Evolutionary conservation across 148 eudicot species (phyloP).

Genomic region (Rhododendron simsii): DNA sequence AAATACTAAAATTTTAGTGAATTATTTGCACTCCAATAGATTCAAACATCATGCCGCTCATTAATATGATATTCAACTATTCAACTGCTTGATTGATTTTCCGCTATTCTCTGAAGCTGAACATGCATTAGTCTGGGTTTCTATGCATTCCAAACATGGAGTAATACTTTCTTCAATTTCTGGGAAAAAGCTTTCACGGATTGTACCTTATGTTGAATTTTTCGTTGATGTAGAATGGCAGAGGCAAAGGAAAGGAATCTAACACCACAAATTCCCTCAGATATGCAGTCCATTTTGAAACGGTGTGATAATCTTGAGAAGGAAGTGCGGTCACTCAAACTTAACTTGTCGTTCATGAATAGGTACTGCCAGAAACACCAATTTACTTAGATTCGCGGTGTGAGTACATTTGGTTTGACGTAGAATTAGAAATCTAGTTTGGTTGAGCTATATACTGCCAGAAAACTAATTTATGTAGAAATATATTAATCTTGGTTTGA

Average conservation of each 20-base stretch:
- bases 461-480: neutral
- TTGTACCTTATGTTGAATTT: neutral
- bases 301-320: constrained; percentile 59
- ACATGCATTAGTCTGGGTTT: neutral
- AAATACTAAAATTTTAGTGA: neutral
- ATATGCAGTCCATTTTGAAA: constrained; percentile 44
- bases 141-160: neutral
- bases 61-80: neutral
- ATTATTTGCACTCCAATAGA: neutral
- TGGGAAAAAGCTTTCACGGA: neutral
- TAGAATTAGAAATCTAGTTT: neutral
- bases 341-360: constrained; percentile 54
- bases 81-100: neutral
- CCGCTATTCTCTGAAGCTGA: neutral
- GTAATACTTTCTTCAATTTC: neutral
- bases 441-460: neutral
- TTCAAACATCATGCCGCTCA: neutral
- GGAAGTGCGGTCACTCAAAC: constrained; percentile 60
- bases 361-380: constrained; percentile 22
- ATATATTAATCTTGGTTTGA: neutral
- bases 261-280: constrained; percentile 42
- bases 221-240: constrained; percentile 40
- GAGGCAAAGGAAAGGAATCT: constrained; percentile 54
- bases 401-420: neutral
- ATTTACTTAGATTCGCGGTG: neutral